Evolutionary conservation across 2,329 filamentous ascomycete species (phyloP), one percentile per base, ranked within the genome.

Genomic region (Hymenoscyphus scutula): DNA sequence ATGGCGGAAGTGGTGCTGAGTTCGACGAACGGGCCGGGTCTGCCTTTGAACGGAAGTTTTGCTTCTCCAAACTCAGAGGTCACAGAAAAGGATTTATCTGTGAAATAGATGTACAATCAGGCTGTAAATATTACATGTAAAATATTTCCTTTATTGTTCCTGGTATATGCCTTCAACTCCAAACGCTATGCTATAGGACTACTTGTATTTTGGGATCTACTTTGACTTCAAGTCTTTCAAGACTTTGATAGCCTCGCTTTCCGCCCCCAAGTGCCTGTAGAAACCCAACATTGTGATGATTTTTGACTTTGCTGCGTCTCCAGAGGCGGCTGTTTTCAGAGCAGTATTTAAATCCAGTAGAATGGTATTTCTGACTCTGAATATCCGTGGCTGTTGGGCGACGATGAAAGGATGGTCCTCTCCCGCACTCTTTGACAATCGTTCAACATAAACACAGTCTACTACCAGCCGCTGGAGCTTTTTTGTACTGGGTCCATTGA

Each of bases 1-100:
- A 81, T 98, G 59, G 88, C 88, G 67, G 85, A 87, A 74, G 81
- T 88, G 74, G 90, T 98, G 37, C 79, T 99, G 71, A 94, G 91
- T 79, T 92, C 92, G 13, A 96, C 94, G 6, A 83, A 95, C 73
- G 88, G 89, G 1, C 93, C 95, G 1, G 94, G 92, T 0, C 86
- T 99, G 79, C 92, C 88, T 74, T 78, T 99, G 75, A 96, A 85
- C 74, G 94, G 93, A 62, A 86, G 89, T 60, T 90, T 95, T 75
- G 86, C 79, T 71, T 81, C 88, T 59, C 80, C 82, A 4, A 82
- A 85, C 64, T 85, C 85, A 64, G 79, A 77, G 57, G 75, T 89
- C 56, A 79, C 80, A 53, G 78, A 82, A 29, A 80, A 78, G 54
- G 77, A 84, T 65, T 72, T 89, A 69, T 77, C 80, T 59, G 79